Evolutionary conservation across 2,329 filamentous ascomycete species (phyloP).

Genomic region (Hirsutella minnesotensis): DNA sequence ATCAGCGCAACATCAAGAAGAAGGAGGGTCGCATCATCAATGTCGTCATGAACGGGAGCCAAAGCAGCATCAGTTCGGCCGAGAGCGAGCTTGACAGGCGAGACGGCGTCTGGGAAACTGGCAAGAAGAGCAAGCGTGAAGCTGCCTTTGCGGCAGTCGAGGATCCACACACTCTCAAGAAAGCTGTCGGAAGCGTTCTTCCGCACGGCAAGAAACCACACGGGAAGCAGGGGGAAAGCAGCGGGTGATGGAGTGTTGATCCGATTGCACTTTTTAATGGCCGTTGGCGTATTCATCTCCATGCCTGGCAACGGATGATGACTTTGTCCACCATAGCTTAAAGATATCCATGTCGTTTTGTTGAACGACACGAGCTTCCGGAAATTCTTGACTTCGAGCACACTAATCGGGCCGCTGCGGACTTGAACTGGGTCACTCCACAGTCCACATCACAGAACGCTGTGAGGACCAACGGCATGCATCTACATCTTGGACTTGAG

Average conservation of each 20-base stretch:
- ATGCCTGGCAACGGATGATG: not conserved
- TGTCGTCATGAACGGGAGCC: slow-evolving; percentile 46
- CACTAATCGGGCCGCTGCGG: no score
- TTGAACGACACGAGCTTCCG: no score
- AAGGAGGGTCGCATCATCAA: slow-evolving; percentile 37
- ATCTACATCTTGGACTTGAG: slow-evolving; percentile 16
- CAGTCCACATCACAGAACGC: no score
- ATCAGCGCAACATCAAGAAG: slow-evolving; percentile 66
- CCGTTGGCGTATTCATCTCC: not conserved
- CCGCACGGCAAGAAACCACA: slow-evolving; percentile 10
- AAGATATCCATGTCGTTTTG: not conserved
- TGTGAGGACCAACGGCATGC: no score
- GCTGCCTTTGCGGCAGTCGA: slow-evolving; percentile 37
- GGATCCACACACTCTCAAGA: slow-evolving; percentile 34
- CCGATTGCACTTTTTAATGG: no score
- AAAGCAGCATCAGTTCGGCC: slow-evolving; percentile 38
- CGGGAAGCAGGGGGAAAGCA: slow-evolving; percentile 7
- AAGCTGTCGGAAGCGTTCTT: slow-evolving; percentile 13
- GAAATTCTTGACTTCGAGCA: no score
- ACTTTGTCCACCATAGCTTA: not conserved
- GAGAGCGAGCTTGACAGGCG: slow-evolving; percentile 39
- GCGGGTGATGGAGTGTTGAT: not conserved
- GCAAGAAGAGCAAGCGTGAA: slow-evolving; percentile 39
- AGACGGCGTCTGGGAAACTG: slow-evolving; percentile 25
- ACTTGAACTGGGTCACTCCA: no score